phyloP scores from a whole-genome alignment of 495 filamentous ascomycete genomes.

The Usnea hakonensis region DNA sequence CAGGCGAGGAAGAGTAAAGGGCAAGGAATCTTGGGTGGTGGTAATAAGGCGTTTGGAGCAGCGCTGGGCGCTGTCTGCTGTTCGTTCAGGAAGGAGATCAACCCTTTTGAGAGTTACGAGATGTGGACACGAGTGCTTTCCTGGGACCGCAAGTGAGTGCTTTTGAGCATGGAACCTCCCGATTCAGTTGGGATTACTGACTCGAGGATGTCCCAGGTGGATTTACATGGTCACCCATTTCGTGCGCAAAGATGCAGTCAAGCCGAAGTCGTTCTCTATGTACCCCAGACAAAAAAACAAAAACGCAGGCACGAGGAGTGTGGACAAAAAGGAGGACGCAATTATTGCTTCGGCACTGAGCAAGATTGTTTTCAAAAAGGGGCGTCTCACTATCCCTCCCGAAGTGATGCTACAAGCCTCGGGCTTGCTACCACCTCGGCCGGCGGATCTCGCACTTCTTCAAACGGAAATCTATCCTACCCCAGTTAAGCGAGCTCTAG shows the following conservation, averaged over 20 bases:
- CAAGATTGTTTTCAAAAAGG: slow-evolving; percentile 87
- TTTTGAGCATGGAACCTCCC: neutral
- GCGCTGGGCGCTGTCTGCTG: slow-evolving; percentile 57
- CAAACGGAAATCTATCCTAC: slow-evolving; percentile 12
- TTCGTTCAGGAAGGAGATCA: slow-evolving; percentile 59
- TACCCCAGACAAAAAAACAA: slow-evolving; percentile 20
- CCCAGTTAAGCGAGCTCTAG: slow-evolving; percentile 1
- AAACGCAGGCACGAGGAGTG: slow-evolving; percentile 8
- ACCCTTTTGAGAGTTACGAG: slow-evolving; percentile 57
- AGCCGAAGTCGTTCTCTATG: slow-evolving; percentile 19
- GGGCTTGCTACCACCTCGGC: slow-evolving; percentile 55
- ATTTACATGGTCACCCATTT: slow-evolving; percentile 70
- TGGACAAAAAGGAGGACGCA: slow-evolving; percentile 21
- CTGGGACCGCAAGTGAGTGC: slow-evolving; percentile 59
- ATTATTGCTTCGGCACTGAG: slow-evolving; percentile 68
- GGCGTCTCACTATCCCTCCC: slow-evolving; percentile 76
- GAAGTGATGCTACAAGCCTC: slow-evolving; percentile 63
- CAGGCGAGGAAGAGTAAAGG: slow-evolving; percentile 53
- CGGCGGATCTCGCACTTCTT: slow-evolving; percentile 22
- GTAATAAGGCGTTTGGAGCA: slow-evolving; percentile 35
- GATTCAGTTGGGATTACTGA: neutral
- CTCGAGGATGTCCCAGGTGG: slow-evolving; percentile 38
- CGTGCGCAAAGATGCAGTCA: slow-evolving; percentile 47
- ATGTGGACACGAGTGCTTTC: slow-evolving; percentile 56
- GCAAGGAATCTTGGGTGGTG: slow-evolving; percentile 39